Percentiles rank a stretch among this genome's conserved stretches.
These are phyloP conservation scores for Nematocida sp. DNA, from an alignment of 371 early-diverging fungal genomes.

Conservation along the genomic window DNA sequence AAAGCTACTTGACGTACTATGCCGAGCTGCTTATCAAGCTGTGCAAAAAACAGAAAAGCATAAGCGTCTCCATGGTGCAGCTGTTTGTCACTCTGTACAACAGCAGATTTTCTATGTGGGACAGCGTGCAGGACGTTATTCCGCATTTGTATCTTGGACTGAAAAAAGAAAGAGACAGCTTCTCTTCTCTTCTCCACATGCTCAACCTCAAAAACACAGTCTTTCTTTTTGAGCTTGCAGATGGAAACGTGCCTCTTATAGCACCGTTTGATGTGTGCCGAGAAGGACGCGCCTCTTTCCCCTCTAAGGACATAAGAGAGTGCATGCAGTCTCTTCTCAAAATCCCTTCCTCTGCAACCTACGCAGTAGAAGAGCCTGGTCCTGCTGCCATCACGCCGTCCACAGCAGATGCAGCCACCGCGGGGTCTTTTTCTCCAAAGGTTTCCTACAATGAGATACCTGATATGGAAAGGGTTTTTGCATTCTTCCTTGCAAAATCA, in stretches of 20 bases:
- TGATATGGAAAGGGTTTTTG: conserved; percentile 10
- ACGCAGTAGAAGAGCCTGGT: neutral
- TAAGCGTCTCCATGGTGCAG: neutral
- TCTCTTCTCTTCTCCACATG: conserved; percentile 18
- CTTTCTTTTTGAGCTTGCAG: conserved; percentile 25
- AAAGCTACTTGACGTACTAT: neutral
- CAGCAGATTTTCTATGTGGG: conserved; percentile 6
- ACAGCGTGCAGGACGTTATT: neutral
- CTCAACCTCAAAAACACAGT: conserved; percentile 17
- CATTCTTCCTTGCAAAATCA: conserved; percentile 8
- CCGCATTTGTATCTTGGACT: conserved; percentile 31
- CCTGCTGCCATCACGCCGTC: neutral
- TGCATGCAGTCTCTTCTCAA: neutral
- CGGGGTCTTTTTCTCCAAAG: no score
- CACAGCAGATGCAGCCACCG: neutral
- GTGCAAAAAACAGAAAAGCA: neutral
- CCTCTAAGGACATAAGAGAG: neutral
- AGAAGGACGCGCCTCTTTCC: neutral
- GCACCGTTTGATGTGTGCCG: conserved; percentile 17
- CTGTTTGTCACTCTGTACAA: conserved; percentile 23
- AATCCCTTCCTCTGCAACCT: conserved; percentile 24
- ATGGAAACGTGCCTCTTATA: conserved; percentile 26
- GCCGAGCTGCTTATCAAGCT: conserved; percentile 8
- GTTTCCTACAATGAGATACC: no score
- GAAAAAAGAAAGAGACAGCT: neutral